Base-by-base conservation (phyloP, 345 rosid genomes). In the Pistacia atlantica region DNA sequence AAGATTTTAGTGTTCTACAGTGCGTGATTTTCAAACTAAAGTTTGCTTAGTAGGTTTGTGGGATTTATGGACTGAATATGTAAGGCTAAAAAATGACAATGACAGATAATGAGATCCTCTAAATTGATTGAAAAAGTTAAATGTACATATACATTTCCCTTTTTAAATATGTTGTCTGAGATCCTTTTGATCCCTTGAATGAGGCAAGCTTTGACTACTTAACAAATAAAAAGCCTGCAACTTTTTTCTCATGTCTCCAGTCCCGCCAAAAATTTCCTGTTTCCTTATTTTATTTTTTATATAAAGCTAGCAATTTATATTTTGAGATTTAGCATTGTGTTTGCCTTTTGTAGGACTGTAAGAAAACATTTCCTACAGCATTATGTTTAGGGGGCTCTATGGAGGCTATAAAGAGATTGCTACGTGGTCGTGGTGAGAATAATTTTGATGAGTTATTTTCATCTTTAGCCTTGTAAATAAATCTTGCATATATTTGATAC, bases 311-410 rank as follows among this genome's bases (percentile, higher is more conserved):
- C 60, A 4, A 31, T 31, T 60, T 2, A 17, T 57, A 2, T 70
- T 5, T 20, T 51, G 51, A 51, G 17, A n/a, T 16, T 11, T 4
- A 22, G 45, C 51, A 13, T 52, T 62, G 20, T 38, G 10, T 79
- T 76, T 76, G 71, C 70, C 33, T 74, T 72, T 57, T 80, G 69
- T 65, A 96, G 99, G 99, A 96, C 81, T 93, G 98, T 80, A 92
- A 76, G 88, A 96, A 87, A 85, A 81, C 72, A 52, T 96, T 96
- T 84, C 98, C 97, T 3, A 77, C 87, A 0, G 90, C 99, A 49
- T 87, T 96, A 77, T 91, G 93, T 78, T 72, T 93, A 80, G 98
- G 98, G 48, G 98, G 98, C 74, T 91, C 98, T 67, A 74, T 92
- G 82, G 86, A 83, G 74, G 91, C 98, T 77, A 79, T 89, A 48